Conservation (phyloP, 495 filamentous ascomycete species). For the Bombardia bombarda region DNA sequence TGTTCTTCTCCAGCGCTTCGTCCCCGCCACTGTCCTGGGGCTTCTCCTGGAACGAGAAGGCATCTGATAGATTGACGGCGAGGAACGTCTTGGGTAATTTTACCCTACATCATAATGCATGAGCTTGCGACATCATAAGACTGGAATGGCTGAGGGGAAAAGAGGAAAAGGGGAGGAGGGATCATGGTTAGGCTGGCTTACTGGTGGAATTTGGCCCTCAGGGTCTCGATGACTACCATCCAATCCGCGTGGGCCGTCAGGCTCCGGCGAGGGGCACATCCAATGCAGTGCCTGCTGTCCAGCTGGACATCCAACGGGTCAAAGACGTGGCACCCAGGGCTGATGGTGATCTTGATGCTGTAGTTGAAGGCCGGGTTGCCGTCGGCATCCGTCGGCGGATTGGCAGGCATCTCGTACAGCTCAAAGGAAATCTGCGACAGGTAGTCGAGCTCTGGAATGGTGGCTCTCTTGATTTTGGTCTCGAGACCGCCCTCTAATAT, state of each 20-base stretch:
- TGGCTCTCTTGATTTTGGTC: constrained; percentile 79
- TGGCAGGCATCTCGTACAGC: constrained; percentile 87
- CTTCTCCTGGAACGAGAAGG: constrained; percentile 49
- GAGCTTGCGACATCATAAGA: neutral
- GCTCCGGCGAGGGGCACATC: constrained; percentile 79
- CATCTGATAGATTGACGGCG: constrained; percentile 80
- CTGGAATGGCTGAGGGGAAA: neutral
- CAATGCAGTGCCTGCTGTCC: constrained; percentile 90
- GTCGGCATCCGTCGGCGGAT: constrained; percentile 37
- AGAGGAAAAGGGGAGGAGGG: neutral
- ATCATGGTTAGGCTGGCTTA: constrained; percentile 38
- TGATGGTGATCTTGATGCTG: constrained; percentile 91
- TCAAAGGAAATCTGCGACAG: constrained; percentile 97
- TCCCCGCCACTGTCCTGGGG: constrained; percentile 25
- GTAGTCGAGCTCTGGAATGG: constrained; percentile 95
- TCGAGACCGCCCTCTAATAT: constrained; percentile 94
- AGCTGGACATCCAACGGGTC: constrained; percentile 94
- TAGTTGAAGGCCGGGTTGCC: constrained; percentile 63
- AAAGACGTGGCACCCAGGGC: constrained; percentile 89
- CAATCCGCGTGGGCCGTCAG: constrained; percentile 89
- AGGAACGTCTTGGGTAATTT: constrained; percentile 92
- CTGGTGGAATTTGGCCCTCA: constrained; percentile 91
- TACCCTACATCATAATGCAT: constrained; percentile 46
- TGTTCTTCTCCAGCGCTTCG: constrained; percentile 15
- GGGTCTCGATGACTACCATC: constrained; percentile 89